Evolutionary conservation across 805 yeast genomes (phyloP), one percentile per base, ranked within the genome.

Genomic region (Kluyveromyces starmeri): DNA sequence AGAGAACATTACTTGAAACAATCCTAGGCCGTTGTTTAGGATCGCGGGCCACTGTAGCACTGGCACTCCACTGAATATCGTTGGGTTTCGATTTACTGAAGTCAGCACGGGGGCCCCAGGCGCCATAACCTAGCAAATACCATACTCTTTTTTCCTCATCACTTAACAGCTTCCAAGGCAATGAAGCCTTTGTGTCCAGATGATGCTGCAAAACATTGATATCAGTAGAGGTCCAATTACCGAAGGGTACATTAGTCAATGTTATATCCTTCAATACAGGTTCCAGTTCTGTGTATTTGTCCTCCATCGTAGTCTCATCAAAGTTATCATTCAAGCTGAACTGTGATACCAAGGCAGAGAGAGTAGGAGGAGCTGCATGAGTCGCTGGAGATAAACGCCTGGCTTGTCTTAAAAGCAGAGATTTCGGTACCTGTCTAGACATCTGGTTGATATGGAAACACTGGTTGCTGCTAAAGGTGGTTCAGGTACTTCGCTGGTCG

Each of bases 401-500:
- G 15, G 29, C 36, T 18, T 20, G 36, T 7, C 28, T 25, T 12
- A 41, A 67, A 62, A 20, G 59, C 62, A 38, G 67, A 61, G 23
- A 58, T 47, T 20, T 69, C 50, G 4, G 64, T 50, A 14, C 61
- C 41, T 35, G 33, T 6, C 33, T 25, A 7, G 33, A n/a, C 33
- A 30, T 30, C 3, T 4, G 18, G 18, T 26, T 13, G 10, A 20
- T 9, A 20, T 11, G 11, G 23, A 11, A 20, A 20, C 11, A 9
- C 23, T 20, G n/a, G n/a, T n/a, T n/a, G n/a, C n/a, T n/a, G n/a
- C n/a, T n/a, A n/a, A n/a, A n/a, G n/a, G n/a, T n/a, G n/a, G n/a
- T n/a, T n/a, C n/a, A n/a, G n/a, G n/a, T n/a, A n/a, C n/a, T n/a
- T n/a, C n/a, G n/a, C n/a, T n/a, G n/a, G n/a, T n/a, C n/a, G n/a